These are phyloP conservation scores for Chytriomyces hyalinus DNA, from an alignment of 192 early-diverging fungal genomes.

Conservation along the genomic window DNA sequence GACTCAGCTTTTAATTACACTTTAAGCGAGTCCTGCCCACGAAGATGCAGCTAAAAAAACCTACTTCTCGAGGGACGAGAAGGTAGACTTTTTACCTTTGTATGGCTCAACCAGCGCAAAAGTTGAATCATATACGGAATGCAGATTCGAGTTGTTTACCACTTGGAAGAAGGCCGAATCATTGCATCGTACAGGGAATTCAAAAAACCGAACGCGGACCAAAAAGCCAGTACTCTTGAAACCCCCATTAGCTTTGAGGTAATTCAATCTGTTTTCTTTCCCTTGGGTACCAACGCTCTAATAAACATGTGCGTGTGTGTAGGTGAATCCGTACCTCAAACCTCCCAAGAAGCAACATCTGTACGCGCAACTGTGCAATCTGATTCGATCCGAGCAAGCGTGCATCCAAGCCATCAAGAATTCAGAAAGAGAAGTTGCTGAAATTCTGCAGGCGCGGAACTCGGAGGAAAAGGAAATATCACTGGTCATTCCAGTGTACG, in stretches of 20 bases:
- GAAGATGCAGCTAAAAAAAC: slow-evolving; percentile 58
- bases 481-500: slow-evolving; percentile 57
- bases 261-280: neutral
- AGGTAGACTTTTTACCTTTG: slow-evolving; percentile 36
- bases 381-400: slow-evolving; percentile 50
- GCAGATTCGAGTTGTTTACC: slow-evolving; percentile 60
- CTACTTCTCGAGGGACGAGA: slow-evolving; percentile 61
- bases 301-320: neutral
- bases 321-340: slow-evolving; percentile 57
- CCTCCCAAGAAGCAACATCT: slow-evolving; percentile 62
- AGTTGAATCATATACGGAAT: neutral
- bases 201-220: slow-evolving; percentile 59
- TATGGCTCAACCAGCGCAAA: neutral
- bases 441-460: slow-evolving; percentile 53
- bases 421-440: slow-evolving; percentile 53
- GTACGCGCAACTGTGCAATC: slow-evolving; percentile 52
- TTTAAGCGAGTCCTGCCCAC: slow-evolving; percentile 36
- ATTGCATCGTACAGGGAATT: slow-evolving; percentile 61
- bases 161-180: slow-evolving; percentile 54
- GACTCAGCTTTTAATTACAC: too few relatives aligned
- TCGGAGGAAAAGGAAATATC: slow-evolving; percentile 58
- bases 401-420: slow-evolving; percentile 57
- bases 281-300: slow-evolving; percentile 6
- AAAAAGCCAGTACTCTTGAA: slow-evolving; percentile 55
- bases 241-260: slow-evolving; percentile 42